phyloP scores from a whole-genome alignment of 164 flowering plant species.

The Magnolia sinica region DNA sequence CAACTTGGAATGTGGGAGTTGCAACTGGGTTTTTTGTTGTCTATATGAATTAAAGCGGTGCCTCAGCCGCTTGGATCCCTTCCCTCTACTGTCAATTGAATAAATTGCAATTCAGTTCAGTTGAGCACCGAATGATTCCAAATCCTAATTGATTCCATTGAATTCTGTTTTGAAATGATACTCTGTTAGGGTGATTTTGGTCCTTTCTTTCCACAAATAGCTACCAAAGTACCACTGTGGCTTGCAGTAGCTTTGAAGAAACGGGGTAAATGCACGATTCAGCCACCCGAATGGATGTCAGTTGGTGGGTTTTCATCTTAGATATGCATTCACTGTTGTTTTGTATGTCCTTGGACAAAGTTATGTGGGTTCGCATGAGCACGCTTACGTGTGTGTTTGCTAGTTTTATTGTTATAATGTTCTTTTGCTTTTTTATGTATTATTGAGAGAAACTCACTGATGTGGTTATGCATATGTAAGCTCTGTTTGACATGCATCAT shows the following conservation, averaged over 20 bases:
- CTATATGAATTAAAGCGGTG: too few relatives aligned
- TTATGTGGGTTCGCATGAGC: neutral
- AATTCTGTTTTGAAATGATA: neutral
- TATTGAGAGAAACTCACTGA: neutral
- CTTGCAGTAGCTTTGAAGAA: slow-evolving; percentile 83
- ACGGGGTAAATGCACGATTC: slow-evolving; percentile 84
- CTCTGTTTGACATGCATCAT: too few relatives aligned
- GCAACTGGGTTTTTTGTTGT: too few relatives aligned
- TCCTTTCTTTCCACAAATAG: slow-evolving; percentile 74
- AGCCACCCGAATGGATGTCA: slow-evolving; percentile 84
- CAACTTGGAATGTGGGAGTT: too few relatives aligned
- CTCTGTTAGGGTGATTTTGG: slow-evolving; percentile 74
- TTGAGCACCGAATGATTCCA: neutral
- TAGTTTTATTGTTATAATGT: neutral
- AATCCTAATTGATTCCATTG: neutral
- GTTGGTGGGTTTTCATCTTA: slow-evolving; percentile 46
- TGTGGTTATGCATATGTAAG: too few relatives aligned
- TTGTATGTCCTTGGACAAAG: neutral
- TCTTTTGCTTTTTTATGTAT: too few relatives aligned
- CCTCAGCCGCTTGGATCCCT: too few relatives aligned
- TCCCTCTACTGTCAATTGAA: too few relatives aligned
- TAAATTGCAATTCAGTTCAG: too few relatives aligned
- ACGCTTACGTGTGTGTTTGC: neutral
- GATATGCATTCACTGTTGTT: neutral
- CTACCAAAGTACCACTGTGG: slow-evolving; percentile 74